Conservation (phyloP, 768 basidiomycete genomes). For the Baorangia bicolor region DNA sequence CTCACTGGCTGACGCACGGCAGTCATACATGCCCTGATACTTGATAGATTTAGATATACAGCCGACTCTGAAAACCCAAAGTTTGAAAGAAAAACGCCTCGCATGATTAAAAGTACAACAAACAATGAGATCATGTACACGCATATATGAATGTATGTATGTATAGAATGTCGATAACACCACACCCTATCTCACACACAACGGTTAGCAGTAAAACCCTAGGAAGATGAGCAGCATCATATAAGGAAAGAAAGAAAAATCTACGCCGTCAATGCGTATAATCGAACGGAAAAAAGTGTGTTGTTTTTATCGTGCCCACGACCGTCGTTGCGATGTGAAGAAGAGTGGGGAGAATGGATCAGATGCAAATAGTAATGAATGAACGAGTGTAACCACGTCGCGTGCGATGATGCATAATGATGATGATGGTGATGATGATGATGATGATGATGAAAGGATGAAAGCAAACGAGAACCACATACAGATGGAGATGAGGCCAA, state of each 20-base stretch:
- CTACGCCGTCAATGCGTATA: constrained; percentile 10
- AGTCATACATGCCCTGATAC: too few species aligned
- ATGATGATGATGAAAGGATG: neutral
- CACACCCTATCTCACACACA: constrained; percentile 17
- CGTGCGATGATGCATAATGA: constrained; percentile 19
- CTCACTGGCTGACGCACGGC: too few species aligned
- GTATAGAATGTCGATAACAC: constrained; percentile 3
- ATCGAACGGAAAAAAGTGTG: neutral
- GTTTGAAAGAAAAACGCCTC: too few species aligned
- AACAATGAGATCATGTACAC: constrained; percentile 1
- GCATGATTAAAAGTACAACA: too few species aligned
- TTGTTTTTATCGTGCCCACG: constrained; percentile 9
- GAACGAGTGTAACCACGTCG: constrained; percentile 10
- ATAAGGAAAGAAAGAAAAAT: neutral
- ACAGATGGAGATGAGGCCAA: neutral
- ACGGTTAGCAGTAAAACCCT: constrained; percentile 9
- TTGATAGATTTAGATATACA: too few species aligned
- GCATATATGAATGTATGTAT: constrained; percentile 4
- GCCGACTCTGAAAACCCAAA: too few species aligned
- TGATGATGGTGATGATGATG: too few species aligned
- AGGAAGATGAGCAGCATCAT: neutral
- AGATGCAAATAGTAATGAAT: constrained; percentile 18
- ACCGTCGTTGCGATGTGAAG: constrained; percentile 4
- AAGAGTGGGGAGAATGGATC: neutral
- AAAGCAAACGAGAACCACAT: constrained; percentile 7